Conservation (phyloP, 805 yeast species). For the Saccharomycopsis oosterbeekiorum region DNA sequence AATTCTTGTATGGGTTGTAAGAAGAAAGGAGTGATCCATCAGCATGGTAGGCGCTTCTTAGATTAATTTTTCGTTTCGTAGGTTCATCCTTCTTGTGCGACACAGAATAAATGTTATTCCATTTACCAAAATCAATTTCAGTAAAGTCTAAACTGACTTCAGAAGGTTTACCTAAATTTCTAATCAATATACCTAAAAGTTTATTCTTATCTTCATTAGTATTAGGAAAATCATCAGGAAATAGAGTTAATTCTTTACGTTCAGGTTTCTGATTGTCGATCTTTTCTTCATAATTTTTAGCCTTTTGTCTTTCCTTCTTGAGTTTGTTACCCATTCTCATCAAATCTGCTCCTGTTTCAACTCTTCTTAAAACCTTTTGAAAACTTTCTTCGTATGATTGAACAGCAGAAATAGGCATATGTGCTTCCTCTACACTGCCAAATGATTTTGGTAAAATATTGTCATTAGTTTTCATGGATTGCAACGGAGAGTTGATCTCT, state of each 20-base stretch:
- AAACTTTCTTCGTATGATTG: not conserved
- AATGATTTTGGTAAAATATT: not conserved
- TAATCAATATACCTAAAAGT: conserved; percentile 44
- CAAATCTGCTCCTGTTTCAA: not conserved
- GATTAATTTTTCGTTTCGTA: conserved; percentile 18
- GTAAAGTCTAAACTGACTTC: conserved; percentile 34
- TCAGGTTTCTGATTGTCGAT: not conserved
- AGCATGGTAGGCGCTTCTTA: not conserved
- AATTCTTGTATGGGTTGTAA: not conserved
- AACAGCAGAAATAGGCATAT: not conserved
- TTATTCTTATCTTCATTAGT: not conserved
- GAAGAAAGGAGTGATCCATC: not conserved
- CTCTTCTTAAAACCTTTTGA: not conserved
- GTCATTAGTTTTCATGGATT: not conserved
- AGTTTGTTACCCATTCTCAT: not conserved
- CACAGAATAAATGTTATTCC: conserved; percentile 86
- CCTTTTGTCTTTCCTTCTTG: conserved; percentile 1
- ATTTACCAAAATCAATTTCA: conserved; percentile 62
- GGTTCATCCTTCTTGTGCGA: conserved; percentile 22
- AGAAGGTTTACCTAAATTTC: conserved; percentile 59
- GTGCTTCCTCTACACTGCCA: not conserved
- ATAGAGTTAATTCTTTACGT: not conserved
- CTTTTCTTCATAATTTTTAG: not conserved
- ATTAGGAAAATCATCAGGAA: not conserved
- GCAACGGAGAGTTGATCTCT: not conserved